Conservation (phyloP, 495 filamentous ascomycete species). For the Lophiostoma macrostomum region DNA sequence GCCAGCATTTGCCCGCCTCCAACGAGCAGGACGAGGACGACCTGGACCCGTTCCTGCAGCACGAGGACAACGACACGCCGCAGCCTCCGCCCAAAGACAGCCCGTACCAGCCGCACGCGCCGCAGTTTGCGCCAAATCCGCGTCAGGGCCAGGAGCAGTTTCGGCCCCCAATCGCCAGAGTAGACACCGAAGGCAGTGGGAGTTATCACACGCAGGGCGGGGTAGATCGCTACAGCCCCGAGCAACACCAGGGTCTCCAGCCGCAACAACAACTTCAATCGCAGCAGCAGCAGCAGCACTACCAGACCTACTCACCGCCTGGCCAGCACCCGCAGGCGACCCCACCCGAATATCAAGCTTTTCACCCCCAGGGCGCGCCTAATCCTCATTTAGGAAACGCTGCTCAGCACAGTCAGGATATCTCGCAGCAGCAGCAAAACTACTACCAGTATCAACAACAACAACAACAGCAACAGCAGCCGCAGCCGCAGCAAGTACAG, state of each 20-base stretch:
- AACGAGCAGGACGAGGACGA: constrained; percentile 35
- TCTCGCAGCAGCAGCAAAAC: constrained; percentile 25
- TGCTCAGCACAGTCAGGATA: constrained; percentile 23
- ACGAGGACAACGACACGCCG: constrained; percentile 21
- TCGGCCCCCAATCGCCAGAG: constrained; percentile 35
- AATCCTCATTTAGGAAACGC: constrained; percentile 20
- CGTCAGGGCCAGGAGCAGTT: constrained; percentile 28
- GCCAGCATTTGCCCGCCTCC: constrained; percentile 29
- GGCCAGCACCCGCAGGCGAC: constrained; percentile 14
- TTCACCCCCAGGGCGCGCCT: constrained; percentile 21
- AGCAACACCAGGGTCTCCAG: constrained; percentile 25
- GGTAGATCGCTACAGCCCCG: constrained; percentile 35
- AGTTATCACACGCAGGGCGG: constrained; percentile 31
- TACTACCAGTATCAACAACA: constrained; percentile 33
- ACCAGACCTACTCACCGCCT: constrained; percentile 28
- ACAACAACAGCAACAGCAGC: constrained; percentile 24
- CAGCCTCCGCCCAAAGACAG: constrained; percentile 31
- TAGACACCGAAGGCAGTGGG: constrained; percentile 33
- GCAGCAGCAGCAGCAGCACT: constrained; percentile 23
- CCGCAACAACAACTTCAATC: constrained; percentile 26
- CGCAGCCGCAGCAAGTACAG: constrained; percentile 20
- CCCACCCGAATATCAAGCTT: constrained; percentile 32
- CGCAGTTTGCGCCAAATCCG: constrained; percentile 25
- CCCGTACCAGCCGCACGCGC: constrained; percentile 18
- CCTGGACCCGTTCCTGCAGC: constrained; percentile 35